A percentile compares a stretch with the other conserved stretches of the same genome.
Conservation (phyloP, 148 eudicot genomes). For the Agrostemma githago region DNA sequence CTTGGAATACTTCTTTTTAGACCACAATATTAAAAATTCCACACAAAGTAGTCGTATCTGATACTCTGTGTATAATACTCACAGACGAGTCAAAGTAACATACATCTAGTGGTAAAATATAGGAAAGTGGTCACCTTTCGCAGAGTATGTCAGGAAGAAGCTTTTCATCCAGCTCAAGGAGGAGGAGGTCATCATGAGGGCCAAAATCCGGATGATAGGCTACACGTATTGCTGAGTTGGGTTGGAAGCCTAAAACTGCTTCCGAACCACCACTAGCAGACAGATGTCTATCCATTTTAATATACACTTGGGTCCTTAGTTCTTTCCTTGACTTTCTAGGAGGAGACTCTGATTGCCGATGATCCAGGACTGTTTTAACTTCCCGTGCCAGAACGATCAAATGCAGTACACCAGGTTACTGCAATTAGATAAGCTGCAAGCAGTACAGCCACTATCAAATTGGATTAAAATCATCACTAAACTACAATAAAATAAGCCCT, state of each 20-base stretch:
- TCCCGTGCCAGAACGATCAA: not conserved
- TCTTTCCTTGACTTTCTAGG: not conserved
- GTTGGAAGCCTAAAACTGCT: conserved; percentile 53
- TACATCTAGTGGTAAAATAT: not conserved
- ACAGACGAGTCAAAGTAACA: no score
- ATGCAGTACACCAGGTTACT: not conserved
- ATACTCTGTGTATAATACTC: no score
- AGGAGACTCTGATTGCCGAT: not conserved
- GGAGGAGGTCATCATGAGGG: conserved; percentile 71
- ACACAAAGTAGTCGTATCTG: no score
- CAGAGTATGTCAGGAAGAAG: conserved; percentile 72
- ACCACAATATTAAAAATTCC: no score
- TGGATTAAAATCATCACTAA: no score
- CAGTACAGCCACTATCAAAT: no score
- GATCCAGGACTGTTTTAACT: not conserved
- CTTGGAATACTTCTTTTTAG: no score
- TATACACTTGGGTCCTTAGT: conserved; percentile 5
- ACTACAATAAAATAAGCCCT: no score
- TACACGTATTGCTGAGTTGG: conserved; percentile 56
- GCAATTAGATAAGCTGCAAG: no score
- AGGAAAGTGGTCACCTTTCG: conserved; percentile 41
- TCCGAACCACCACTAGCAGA: conserved; percentile 53
- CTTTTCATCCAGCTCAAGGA: conserved; percentile 89
- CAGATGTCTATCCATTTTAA: conserved; percentile 25
- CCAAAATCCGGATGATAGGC: conserved; percentile 76